Conservation (phyloP, 2,329 filamentous ascomycete species). For the Beauveria sp. region DNA sequence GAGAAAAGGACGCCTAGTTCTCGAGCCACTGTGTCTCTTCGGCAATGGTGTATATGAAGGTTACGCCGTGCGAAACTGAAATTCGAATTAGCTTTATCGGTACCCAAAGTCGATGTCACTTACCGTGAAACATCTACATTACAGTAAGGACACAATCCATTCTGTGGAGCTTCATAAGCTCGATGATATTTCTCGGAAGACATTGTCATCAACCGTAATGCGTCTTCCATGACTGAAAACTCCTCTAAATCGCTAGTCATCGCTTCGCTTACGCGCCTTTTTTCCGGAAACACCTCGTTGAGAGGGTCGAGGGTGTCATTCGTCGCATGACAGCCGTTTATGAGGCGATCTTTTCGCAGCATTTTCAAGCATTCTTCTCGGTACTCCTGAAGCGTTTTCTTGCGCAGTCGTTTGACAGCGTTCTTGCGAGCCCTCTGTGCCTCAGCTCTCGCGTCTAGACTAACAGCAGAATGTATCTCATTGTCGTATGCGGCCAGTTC, state of each 20-base stretch:
- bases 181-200: background rate
- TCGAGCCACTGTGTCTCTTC: background rate
- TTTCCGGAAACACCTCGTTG: background rate
- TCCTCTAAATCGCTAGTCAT: background rate
- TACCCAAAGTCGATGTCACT: background rate
- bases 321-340: background rate
- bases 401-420: background rate
- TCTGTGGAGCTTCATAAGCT: background rate
- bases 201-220: background rate
- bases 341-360: background rate
- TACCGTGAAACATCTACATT: background rate
- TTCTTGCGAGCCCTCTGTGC: background rate
- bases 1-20: background rate
- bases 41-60: constrained; percentile 1
- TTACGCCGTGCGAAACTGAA: background rate
- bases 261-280: background rate
- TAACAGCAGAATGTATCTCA: background rate
- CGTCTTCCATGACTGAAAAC: background rate
- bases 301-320: background rate
- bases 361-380: background rate
- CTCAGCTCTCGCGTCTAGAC: background rate
- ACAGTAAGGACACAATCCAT: background rate
- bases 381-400: background rate
- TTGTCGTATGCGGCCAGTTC: background rate
- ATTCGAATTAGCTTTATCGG: background rate